Evolutionary conservation across 1,284 basidiomycete species (phyloP).

Genomic region (Cerrena zonata): DNA sequence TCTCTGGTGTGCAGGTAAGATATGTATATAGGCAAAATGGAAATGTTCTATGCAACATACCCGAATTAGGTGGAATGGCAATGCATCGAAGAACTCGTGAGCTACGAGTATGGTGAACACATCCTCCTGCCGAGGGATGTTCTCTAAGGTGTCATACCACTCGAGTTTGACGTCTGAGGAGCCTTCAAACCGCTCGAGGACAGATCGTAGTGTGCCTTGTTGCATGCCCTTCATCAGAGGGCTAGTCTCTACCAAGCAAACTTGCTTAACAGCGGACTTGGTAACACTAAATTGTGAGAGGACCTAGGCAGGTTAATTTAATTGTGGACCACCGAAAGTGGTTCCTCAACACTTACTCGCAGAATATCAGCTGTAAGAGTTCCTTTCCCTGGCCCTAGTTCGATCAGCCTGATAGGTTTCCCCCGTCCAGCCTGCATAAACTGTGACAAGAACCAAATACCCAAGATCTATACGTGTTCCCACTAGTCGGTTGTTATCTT

Average conservation of each 20-base stretch:
- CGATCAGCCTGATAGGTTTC: constrained; percentile 66
- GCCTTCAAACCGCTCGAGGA: constrained; percentile 24
- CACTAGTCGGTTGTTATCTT: constrained; percentile 11
- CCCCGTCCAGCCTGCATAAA: constrained; percentile 62
- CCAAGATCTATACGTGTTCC: constrained; percentile 66
- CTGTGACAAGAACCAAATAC: constrained; percentile 79
- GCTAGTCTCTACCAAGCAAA: constrained; percentile 83
- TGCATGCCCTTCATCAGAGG: constrained; percentile 63
- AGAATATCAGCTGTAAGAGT: constrained; percentile 91
- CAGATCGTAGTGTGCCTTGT: constrained; percentile 42
- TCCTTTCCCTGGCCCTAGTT: constrained; percentile 91
- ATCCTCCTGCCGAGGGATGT: constrained; percentile 49
- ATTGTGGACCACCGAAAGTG: not conserved
- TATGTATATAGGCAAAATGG: not conserved
- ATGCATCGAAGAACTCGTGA: constrained; percentile 97
- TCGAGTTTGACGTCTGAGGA: constrained; percentile 32
- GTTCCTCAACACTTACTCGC: constrained; percentile 49
- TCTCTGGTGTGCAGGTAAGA: constrained; percentile 49
- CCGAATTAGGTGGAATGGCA: constrained; percentile 88
- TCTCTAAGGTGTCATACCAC: constrained; percentile 76
- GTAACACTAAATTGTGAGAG: constrained; percentile 46
- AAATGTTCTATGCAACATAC: constrained; percentile 36
- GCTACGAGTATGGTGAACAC: constrained; percentile 85
- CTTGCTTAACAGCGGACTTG: constrained; percentile 38
- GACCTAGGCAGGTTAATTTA: constrained; percentile 36